Evolutionary conservation across 2,329 filamentous ascomycete genomes (phyloP).

Genomic region (Venturia nashicola): DNA sequence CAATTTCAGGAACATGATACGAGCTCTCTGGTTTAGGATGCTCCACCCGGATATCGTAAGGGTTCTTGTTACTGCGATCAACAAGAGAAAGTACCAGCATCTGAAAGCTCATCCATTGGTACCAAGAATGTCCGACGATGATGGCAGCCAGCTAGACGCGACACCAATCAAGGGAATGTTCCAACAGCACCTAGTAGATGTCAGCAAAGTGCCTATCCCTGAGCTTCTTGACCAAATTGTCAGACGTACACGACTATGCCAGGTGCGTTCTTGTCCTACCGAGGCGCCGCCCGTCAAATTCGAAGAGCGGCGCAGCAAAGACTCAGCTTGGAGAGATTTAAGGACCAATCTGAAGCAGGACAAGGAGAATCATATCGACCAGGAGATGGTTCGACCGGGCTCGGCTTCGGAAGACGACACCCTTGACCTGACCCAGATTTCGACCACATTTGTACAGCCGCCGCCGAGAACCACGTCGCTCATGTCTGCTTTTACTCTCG

Average conservation of each 20-base stretch:
- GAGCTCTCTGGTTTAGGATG: conserved; percentile 7
- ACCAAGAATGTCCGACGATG: neutral
- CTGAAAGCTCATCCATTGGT: conserved; percentile 7
- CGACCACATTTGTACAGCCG: neutral
- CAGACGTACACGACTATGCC: neutral
- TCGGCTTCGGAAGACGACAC: neutral
- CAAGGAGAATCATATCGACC: neutral
- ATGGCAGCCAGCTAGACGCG: conserved; percentile 1
- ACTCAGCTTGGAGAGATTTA: neutral
- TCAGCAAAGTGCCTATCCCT: conserved; percentile 4
- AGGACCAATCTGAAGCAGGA: neutral
- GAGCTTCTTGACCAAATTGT: neutral
- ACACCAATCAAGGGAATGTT: conserved; percentile 1
- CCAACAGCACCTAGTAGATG: conserved; percentile 4
- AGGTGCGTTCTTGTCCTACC: neutral
- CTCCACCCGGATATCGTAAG: neutral
- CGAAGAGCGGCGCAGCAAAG: neutral
- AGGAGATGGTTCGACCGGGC: neutral
- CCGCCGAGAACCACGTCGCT: neutral
- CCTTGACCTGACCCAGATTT: neutral
- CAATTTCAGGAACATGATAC: conserved; percentile 2
- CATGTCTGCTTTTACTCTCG: neutral
- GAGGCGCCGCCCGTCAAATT: neutral
- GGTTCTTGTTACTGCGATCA: conserved; percentile 1
- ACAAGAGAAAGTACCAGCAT: conserved; percentile 5